These are phyloP conservation scores for Xylariaceae sp. DNA, from an alignment of 2,329 filamentous ascomycete genomes.

Conservation along the genomic window DNA sequence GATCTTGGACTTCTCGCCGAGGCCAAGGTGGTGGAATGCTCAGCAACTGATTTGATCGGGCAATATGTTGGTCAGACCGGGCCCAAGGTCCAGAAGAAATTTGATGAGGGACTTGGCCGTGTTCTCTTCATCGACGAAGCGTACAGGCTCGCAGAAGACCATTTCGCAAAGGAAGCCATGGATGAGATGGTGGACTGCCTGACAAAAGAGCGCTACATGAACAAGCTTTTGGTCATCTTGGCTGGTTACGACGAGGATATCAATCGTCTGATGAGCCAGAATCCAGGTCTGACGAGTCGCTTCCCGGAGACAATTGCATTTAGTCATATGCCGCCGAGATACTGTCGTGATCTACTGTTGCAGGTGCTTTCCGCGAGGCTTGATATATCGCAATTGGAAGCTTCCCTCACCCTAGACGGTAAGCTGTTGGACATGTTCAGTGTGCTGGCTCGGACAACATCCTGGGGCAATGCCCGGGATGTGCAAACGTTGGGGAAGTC, in stretches of 20 bases:
- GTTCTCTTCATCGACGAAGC: constrained; percentile 39
- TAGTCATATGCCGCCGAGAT: constrained; percentile 1
- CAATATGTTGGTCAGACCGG: constrained; percentile 51
- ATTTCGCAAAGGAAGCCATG: constrained; percentile 51
- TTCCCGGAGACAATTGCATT: constrained; percentile 46
- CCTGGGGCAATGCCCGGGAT: constrained; percentile 61
- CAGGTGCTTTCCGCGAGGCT: constrained; percentile 18
- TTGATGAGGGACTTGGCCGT: constrained; percentile 7
- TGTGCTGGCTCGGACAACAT: constrained; percentile 30
- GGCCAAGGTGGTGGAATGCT: constrained; percentile 61
- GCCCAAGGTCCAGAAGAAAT: constrained; percentile 11
- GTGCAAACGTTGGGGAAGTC: constrained; percentile 48
- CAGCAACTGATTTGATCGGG: constrained; percentile 62
- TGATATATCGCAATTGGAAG: constrained; percentile 9
- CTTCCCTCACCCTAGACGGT: background rate
- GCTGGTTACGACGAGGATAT: constrained; percentile 65
- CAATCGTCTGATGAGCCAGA: constrained; percentile 54
- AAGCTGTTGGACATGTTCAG: constrained; percentile 31
- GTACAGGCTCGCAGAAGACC: constrained; percentile 54
- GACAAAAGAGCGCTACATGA: constrained; percentile 50
- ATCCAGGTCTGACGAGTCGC: constrained; percentile 57
- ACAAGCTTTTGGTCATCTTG: constrained; percentile 60
- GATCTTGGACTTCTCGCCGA: constrained; percentile 62
- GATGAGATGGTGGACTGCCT: constrained; percentile 48
- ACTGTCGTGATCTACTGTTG: constrained; percentile 7